Evolutionary conservation across 768 basidiomycete genomes (phyloP).

Genomic region (Tulasnella sp.): DNA sequence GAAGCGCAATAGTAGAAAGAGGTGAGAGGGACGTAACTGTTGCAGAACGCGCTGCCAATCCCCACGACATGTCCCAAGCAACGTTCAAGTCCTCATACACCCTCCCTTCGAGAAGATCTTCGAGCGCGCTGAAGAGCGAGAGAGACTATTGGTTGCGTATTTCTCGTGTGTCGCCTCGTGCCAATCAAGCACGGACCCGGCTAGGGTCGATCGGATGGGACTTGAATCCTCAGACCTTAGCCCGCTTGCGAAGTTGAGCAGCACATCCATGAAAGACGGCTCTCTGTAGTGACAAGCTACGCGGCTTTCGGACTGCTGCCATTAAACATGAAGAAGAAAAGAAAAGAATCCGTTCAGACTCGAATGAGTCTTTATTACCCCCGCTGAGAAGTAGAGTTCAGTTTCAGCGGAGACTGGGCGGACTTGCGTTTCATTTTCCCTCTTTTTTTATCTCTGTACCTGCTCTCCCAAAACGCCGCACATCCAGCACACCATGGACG

Average conservation of each 20-base stretch:
- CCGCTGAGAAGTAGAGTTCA: no score
- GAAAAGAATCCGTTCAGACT: no score
- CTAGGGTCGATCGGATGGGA: slow-evolving; percentile 54
- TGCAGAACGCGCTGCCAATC: slow-evolving; percentile 27
- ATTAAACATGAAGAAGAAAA: no score
- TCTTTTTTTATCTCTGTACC: not conserved
- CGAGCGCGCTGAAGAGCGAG: slow-evolving; percentile 22
- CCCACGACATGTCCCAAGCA: slow-evolving; percentile 49
- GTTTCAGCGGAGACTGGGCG: not conserved
- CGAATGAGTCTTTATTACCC: no score
- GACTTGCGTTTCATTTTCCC: not conserved
- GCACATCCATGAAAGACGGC: slow-evolving; percentile 26
- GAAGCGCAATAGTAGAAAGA: slow-evolving; percentile 12
- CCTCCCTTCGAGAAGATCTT: slow-evolving; percentile 38
- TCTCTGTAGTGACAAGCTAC: slow-evolving; percentile 49
- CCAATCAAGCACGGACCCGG: slow-evolving; percentile 42
- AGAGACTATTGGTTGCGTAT: slow-evolving; percentile 32
- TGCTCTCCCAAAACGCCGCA: no score
- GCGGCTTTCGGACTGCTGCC: slow-evolving; percentile 52
- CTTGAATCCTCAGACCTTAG: slow-evolving; percentile 69
- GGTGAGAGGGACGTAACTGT: slow-evolving; percentile 9
- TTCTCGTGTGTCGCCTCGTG: slow-evolving; percentile 56
- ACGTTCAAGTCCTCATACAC: slow-evolving; percentile 19
- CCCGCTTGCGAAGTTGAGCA: slow-evolving; percentile 51
- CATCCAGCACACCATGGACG: slow-evolving; percentile 44